Conservation (phyloP, 2,329 filamentous ascomycete species). For the Parascedosporium putredinis region DNA sequence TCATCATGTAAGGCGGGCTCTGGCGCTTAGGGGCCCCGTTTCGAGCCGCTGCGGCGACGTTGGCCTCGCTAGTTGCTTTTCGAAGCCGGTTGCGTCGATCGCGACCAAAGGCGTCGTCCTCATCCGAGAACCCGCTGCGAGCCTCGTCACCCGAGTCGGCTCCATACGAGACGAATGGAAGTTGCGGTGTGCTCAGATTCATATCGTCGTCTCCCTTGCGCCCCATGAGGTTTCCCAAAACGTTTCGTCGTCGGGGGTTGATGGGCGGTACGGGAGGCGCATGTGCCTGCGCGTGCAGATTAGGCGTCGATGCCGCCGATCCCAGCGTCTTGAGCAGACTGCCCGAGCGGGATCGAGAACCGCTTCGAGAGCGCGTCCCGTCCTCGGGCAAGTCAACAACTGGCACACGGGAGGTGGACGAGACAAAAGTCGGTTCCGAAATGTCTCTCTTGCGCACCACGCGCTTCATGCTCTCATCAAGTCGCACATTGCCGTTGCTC, state of each 20-base stretch:
- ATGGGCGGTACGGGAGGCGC: conserved; percentile 47
- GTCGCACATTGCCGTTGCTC: conserved; percentile 15
- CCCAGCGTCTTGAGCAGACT: conserved; percentile 20
- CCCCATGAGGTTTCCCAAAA: conserved; percentile 25
- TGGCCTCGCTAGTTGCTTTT: conserved; percentile 31
- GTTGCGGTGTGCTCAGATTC: conserved; percentile 5
- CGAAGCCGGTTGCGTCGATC: conserved; percentile 31
- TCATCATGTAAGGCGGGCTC: conserved; percentile 9
- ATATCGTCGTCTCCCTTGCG: conserved; percentile 22
- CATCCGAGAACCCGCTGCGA: conserved; percentile 23
- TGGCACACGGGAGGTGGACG: conserved; percentile 33
- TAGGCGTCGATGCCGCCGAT: conserved; percentile 23
- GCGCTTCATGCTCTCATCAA: conserved; percentile 30
- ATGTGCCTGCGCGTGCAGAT: conserved; percentile 22
- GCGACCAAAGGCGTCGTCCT: conserved; percentile 25
- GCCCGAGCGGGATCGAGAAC: conserved; percentile 27
- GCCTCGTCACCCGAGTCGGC: conserved; percentile 13
- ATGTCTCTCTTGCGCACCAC: conserved; percentile 36
- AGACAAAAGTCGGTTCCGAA: conserved; percentile 38
- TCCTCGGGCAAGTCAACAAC: conserved; percentile 28
- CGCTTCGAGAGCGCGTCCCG: conserved; percentile 23
- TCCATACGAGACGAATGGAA: conserved; percentile 4
- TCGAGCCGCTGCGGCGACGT: conserved; percentile 20
- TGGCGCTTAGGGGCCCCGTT: conserved; percentile 11
- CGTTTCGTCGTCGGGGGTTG: conserved; percentile 43